Percentiles rank a stretch among this genome's conserved stretches.
These are phyloP conservation scores for Lipomyces sp. DNA, from an alignment of 805 yeast species.

Conservation along the genomic window DNA sequence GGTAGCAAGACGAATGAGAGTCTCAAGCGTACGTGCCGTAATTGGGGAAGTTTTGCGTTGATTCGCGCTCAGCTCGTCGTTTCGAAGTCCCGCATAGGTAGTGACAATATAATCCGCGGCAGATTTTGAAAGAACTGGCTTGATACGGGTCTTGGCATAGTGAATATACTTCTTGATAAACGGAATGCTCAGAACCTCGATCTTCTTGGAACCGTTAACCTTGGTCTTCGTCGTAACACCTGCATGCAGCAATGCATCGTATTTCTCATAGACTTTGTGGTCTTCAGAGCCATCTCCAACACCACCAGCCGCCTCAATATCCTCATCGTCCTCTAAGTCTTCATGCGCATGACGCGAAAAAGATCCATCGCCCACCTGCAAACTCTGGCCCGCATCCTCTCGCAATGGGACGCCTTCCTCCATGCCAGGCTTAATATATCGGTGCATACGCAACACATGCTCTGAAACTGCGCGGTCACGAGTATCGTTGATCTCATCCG, in stretches of 20 bases:
- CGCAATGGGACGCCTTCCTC: constrained; percentile 93
- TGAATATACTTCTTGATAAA: constrained; percentile 91
- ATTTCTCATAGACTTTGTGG: constrained; percentile 73
- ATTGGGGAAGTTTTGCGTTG: constrained; percentile 81
- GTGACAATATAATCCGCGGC: constrained; percentile 83
- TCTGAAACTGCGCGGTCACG: constrained; percentile 88
- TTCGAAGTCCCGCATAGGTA: constrained; percentile 80
- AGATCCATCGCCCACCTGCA: constrained; percentile 73
- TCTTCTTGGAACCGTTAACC: constrained; percentile 48
- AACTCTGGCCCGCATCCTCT: constrained; percentile 65
- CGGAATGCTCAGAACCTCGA: constrained; percentile 69
- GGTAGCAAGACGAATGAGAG: constrained; percentile 89
- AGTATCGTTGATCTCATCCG: constrained; percentile 87
- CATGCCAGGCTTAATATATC: constrained; percentile 84
- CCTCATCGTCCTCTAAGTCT: constrained; percentile 53
- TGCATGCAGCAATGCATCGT: constrained; percentile 78
- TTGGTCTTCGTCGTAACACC: constrained; percentile 58
- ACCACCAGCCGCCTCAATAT: constrained; percentile 52
- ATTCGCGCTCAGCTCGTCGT: constrained; percentile 57
- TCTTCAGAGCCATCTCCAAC: constrained; percentile 51
- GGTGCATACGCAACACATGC: constrained; percentile 92
- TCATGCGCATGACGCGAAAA: constrained; percentile 60
- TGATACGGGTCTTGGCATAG: constrained; percentile 86
- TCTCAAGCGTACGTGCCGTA: constrained; percentile 97
- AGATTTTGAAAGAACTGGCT: constrained; percentile 74